Evolutionary conservation across 148 eudicot species (phyloP), one percentile per base, ranked within the genome.

Genomic region (Fagopyrum tataricum): DNA sequence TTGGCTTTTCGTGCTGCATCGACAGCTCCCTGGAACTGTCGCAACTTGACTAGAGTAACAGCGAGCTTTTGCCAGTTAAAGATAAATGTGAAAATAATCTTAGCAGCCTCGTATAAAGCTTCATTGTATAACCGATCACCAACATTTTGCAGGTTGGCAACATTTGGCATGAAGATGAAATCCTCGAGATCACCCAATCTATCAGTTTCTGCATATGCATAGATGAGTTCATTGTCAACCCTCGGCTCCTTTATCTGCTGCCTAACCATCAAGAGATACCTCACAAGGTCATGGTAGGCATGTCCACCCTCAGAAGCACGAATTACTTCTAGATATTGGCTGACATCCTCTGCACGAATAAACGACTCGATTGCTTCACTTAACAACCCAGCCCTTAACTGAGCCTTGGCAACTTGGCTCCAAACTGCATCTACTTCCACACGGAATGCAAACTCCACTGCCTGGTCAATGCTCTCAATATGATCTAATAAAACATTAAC

Each of bases 371-470:
- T 94, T 71, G 98, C 98, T 78, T 94, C 98, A 47, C 98, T 85
- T 55, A 92, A 92, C 37, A 92, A 76, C 23, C 95, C 97, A 42
- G 89, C 92, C 76, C 85, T 91, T 66, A 91, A 90, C 68, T 91
- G 97, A 77, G 97, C 97, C 83, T 86, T 94, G 15, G 86, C 98
- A 73, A 94, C 98, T 80, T 94, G 97, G 79, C 91, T 94, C 98
- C 98, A 94, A 61, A 94, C 98, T 77, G 90, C 92, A 81, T 91
- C 98, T 81, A 91, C 98, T 84, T 94, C 98, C 59, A 94, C 98
- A 73, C 98, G 97, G 82, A 82, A 94, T 7, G 98, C 98, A 84
- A 94, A 94, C 79, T 94, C 98, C 13, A 94, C 98, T 70, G 98
- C 95, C 42, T 97, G 91, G 70, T 90, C 89, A 47, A 94, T 87